phyloP scores from a whole-genome alignment of 2,329 filamentous ascomycete species.

The Cordyceps militaris region DNA sequence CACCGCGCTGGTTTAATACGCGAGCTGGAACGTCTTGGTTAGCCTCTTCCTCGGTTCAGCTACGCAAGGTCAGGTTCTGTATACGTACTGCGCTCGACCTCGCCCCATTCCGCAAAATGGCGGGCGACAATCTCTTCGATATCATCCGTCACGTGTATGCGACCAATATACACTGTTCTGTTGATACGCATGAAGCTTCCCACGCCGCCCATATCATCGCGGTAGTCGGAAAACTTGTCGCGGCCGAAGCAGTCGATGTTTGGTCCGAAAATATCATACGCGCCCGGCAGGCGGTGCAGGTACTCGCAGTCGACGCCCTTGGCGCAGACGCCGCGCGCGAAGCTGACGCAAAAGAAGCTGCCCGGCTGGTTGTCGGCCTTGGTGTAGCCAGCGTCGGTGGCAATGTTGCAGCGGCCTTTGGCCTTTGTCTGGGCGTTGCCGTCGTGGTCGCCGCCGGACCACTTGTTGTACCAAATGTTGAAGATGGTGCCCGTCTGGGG shows the following conservation, averaged over 20 bases:
- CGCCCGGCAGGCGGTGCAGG: slow-evolving; percentile 76
- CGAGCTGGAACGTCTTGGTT: slow-evolving; percentile 39
- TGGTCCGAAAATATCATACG: slow-evolving; percentile 85
- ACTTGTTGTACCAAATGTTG: slow-evolving; percentile 99
- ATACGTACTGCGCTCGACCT: slow-evolving; percentile 64
- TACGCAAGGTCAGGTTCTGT: background rate
- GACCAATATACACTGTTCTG: slow-evolving; percentile 83
- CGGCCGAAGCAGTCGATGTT: slow-evolving; percentile 88
- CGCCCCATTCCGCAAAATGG: slow-evolving; percentile 96
- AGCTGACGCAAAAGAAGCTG: slow-evolving; percentile 88
- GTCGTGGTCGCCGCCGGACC: slow-evolving; percentile 90
- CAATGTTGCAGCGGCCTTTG: slow-evolving; percentile 79
- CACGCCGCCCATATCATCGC: slow-evolving; percentile 96
- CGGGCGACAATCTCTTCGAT: slow-evolving; percentile 93
- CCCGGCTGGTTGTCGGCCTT: slow-evolving; percentile 69
- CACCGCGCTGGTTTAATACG: slow-evolving; percentile 80
- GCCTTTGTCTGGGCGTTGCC: slow-evolving; percentile 82
- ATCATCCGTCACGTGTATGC: slow-evolving; percentile 92
- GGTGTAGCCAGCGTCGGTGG: slow-evolving; percentile 71
- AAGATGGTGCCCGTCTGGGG: slow-evolving; percentile 92
- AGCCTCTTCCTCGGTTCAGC: background rate
- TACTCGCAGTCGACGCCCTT: slow-evolving; percentile 93
- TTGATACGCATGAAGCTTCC: slow-evolving; percentile 93
- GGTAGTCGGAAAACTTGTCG: slow-evolving; percentile 87
- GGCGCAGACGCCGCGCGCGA: slow-evolving; percentile 73